Evolutionary conservation across 768 basidiomycete genomes (phyloP).

Genomic region (Strobilomyces confusus): DNA sequence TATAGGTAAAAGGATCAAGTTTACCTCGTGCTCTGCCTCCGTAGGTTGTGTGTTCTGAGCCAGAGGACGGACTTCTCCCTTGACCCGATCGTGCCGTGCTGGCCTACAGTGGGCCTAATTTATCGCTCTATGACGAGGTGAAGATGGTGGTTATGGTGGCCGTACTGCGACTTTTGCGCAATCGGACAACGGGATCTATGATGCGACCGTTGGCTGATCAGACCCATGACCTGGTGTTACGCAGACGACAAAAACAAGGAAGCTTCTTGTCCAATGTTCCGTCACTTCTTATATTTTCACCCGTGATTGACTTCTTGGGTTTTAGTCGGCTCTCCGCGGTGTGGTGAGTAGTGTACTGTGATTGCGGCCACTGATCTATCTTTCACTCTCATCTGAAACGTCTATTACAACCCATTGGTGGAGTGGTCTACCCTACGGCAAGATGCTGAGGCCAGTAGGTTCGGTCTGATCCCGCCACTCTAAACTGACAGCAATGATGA

Average conservation of each 20-base stretch:
- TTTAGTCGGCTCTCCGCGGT: slow-evolving; percentile 25
- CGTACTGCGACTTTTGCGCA: neutral
- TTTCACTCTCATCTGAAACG: slow-evolving; percentile 9
- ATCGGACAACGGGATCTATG: neutral
- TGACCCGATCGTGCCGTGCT: neutral
- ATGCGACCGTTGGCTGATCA: slow-evolving; percentile 4
- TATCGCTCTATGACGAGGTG: slow-evolving; percentile 1
- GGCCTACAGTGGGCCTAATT: neutral
- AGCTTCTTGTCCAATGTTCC: neutral
- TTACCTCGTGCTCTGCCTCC: slow-evolving; percentile 16
- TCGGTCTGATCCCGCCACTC: neutral
- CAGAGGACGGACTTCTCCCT: neutral
- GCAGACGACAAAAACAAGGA: slow-evolving; percentile 4
- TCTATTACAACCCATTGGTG: slow-evolving; percentile 1
- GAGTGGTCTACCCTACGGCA: neutral
- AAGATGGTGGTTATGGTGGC: slow-evolving; percentile 1
- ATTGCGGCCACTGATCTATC: neutral
- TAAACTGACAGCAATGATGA: slow-evolving; percentile 7
- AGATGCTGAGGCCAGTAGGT: neutral
- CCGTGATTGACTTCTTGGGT: slow-evolving; percentile 12
- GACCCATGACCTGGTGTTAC: slow-evolving; percentile 6
- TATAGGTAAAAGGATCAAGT: slow-evolving; percentile 1
- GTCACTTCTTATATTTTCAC: slow-evolving; percentile 13
- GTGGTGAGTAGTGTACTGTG: neutral
- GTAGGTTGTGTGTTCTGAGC: slow-evolving; percentile 4